phyloP scores from a whole-genome alignment of 805 yeast genomes.

The Starmerella gropengiesseri region DNA sequence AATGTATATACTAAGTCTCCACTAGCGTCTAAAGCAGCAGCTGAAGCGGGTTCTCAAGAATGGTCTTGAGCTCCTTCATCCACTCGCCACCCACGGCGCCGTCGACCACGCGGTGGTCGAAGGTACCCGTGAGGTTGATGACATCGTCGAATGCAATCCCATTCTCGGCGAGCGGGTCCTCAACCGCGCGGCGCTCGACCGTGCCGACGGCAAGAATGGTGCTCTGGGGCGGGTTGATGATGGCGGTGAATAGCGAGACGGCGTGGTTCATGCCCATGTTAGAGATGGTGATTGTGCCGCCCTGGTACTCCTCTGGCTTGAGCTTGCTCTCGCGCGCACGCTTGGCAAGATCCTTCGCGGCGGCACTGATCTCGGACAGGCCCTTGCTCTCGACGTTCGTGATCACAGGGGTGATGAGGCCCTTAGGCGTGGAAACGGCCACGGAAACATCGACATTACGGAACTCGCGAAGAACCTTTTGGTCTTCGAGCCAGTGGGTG shows the following conservation, averaged over 20 bases:
- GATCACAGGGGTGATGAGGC: conserved; percentile 92
- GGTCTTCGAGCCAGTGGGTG: conserved; percentile 81
- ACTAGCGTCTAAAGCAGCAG: conserved; percentile 50
- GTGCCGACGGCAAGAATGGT: conserved; percentile 93
- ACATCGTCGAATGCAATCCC: conserved; percentile 90
- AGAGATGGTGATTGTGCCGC: conserved; percentile 97
- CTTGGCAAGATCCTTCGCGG: conserved; percentile 85
- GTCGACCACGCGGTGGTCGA: conserved; percentile 94
- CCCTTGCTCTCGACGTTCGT: conserved; percentile 83
- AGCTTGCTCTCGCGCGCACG: conserved; percentile 93
- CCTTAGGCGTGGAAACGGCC: conserved; percentile 97
- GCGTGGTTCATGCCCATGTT: conserved; percentile 99
- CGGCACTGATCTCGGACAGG: conserved; percentile 64
- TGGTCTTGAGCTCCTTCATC: conserved; percentile 82
- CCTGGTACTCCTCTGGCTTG: conserved; percentile 94
- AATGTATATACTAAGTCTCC: not conserved
- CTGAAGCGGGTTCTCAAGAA: conserved; percentile 93
- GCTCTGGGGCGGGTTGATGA: conserved; percentile 95
- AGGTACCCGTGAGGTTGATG: conserved; percentile 87
- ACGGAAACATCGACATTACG: conserved; percentile 89
- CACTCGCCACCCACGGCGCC: conserved; percentile 98
- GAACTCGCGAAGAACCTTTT: conserved; percentile 88
- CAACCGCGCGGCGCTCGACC: conserved; percentile 81
- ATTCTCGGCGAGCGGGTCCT: conserved; percentile 78
- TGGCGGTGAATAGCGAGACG: conserved; percentile 84